Base-by-base conservation (phyloP, 352 stramenopile species). In the Plasmopara muralis region DNA sequence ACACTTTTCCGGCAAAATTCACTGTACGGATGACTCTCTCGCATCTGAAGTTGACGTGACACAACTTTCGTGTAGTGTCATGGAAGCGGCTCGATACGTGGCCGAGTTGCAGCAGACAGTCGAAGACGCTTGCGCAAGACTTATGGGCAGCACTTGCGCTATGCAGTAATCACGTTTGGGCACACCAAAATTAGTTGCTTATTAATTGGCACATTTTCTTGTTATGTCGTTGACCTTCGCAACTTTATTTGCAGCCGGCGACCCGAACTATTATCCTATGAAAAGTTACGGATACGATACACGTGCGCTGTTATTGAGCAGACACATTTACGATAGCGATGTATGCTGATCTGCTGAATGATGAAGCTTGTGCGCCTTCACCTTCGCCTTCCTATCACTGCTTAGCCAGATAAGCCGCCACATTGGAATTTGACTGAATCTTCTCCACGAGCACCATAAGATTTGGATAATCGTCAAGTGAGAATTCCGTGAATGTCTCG, bases 381-480 rank as follows among this genome's bases (percentile, higher is more conserved):
- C 25, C 49, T 42, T 46, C n/a, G 6, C 50, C 47, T 16, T 50
- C 54, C 40, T 59, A 59, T 28, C 60, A 42, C 30, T 65, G 47
- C 29, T 62, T 61, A 37, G 53, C 57, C 12, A 82, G 44, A 50
- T 83, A 75, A 9, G 57, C 50, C 4, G 68, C 64, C 12, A 86
- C 50, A 14, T 68, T 65, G 1, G 60, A 37, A 51, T 74, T 68
- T 7, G 62, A 14, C 15, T 71, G 51, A 16, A 83, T 58, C 45
- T 56, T 62, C 0, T 31, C 50, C 9, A 81, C 41, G 5, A 87
- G 60, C 7, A 43, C 56, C 16, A 61, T 42, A 0, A 87, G 59
- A 52, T 87, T 81, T 0, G 78, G 61, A 58, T 70, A 87, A 45
- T 47, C 40, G 8, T 48, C 46, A 12, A 74, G 31, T n/a, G 55